Evolutionary conservation across 495 filamentous ascomycete species (phyloP), one percentile per base, ranked within the genome.

Genomic region (Daldinia childiae): DNA sequence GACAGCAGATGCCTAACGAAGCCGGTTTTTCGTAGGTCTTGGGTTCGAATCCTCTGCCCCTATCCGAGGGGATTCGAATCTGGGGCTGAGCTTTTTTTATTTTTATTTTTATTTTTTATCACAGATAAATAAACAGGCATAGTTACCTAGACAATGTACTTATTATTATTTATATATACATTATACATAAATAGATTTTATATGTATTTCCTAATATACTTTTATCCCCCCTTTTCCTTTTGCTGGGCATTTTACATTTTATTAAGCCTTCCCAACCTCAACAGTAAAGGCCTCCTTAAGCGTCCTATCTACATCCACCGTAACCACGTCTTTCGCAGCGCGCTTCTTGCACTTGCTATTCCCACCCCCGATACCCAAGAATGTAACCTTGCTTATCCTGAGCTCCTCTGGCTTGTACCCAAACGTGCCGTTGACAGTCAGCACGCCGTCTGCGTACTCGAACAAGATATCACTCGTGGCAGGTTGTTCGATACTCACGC

Each of bases 391-490:
- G 39, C 82, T 82, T 32, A 95, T 79, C 63, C 79, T 80, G 24
- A 90, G 79, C 21, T 78, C 74, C 6, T 74, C 74, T 0, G 74
- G 76, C 17, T 80, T 68, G 63, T 82, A 88, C 0, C 82, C 85
- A 65, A 88, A 91, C 4, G 77, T 79, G 79, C 89, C 89, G 41
- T 78, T 79, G 59, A 88, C 79, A 0, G 55, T 79, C 19, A 92
- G 79, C 30, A 78, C 76, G 24, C 85, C 86, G 14, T 81, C 60
- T 15, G 76, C 74, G 68, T 87, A 92, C 19, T 79, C 63, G 76
- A 92, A 90, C 32, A 77, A 68, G 15, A 91, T 79, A 15, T 82
- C 72, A 6, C 84, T 85, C 2, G 81, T 87, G 4, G 61, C 70
- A 0, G 73, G 52, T 74, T 87, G 89, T 51, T 83, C 67, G 59